Evolutionary conservation across 495 filamentous ascomycete genomes (phyloP).

Genomic region (Lentithecium fluviatile): DNA sequence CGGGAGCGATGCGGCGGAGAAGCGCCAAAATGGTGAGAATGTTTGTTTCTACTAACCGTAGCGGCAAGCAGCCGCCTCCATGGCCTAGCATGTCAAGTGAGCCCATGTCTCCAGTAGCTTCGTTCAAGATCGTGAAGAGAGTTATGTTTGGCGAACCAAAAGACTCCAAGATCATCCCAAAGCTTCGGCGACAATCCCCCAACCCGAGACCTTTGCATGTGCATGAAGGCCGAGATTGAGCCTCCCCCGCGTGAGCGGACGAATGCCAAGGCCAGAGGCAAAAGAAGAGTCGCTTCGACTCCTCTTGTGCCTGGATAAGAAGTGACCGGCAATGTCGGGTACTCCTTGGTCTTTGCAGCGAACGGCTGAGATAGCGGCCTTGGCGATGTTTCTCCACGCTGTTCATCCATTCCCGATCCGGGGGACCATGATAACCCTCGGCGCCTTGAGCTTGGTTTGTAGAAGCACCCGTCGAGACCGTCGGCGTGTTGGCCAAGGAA

Average conservation of each 20-base stretch:
- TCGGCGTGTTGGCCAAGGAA: slow-evolving; percentile 22
- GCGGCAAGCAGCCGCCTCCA: neutral
- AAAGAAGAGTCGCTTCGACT: slow-evolving; percentile 4
- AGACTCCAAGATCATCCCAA: too few relatives aligned
- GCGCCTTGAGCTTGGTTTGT: slow-evolving; percentile 22
- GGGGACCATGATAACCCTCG: neutral
- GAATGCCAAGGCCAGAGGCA: slow-evolving; percentile 7
- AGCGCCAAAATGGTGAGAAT: neutral
- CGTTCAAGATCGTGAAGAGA: neutral
- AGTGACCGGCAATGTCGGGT: too few relatives aligned
- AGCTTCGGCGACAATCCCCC: neutral
- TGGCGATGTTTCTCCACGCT: slow-evolving; percentile 7
- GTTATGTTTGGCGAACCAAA: neutral
- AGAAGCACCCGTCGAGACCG: slow-evolving; percentile 28
- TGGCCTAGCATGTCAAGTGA: neutral
- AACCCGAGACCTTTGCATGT: neutral
- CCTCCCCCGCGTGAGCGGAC: neutral
- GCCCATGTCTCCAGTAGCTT: neutral
- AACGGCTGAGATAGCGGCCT: slow-evolving; percentile 4
- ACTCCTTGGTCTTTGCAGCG: too few relatives aligned
- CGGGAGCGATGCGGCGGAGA: neutral
- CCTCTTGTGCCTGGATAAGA: slow-evolving; percentile 17
- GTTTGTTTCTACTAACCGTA: slow-evolving; percentile 16
- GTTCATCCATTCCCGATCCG: neutral
- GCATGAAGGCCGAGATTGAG: slow-evolving; percentile 4